Evolutionary conservation across 805 yeast species (phyloP).

Genomic region (Hanseniaspora guilliermondii): DNA sequence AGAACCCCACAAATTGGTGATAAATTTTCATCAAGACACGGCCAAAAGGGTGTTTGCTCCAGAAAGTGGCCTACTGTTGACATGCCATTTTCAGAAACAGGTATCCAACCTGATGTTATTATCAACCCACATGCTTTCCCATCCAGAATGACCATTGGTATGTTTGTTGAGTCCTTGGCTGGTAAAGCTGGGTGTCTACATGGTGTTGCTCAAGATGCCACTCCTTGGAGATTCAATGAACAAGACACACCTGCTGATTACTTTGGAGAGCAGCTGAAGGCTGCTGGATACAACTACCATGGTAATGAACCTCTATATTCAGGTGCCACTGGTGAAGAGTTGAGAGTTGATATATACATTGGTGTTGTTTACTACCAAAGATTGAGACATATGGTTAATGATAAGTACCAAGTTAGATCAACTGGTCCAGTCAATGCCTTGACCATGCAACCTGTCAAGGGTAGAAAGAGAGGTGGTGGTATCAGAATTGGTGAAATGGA

Average conservation of each 20-base stretch:
- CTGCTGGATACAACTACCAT: slow-evolving; percentile 91
- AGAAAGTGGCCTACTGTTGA: slow-evolving; percentile 95
- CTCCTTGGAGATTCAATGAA: slow-evolving; percentile 92
- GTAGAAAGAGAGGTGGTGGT: slow-evolving; percentile 98
- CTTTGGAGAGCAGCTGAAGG: slow-evolving; percentile 81
- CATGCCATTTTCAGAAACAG: slow-evolving; percentile 93
- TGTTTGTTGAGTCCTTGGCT: slow-evolving; percentile 97
- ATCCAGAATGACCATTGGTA: slow-evolving; percentile 99
- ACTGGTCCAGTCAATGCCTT: slow-evolving; percentile 95
- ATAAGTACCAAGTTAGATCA: slow-evolving; percentile 97
- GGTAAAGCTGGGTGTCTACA: slow-evolving; percentile 98
- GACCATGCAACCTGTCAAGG: slow-evolving; percentile 99
- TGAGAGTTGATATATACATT: slow-evolving; percentile 87
- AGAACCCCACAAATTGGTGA: slow-evolving; percentile 94
- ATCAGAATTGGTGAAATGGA: slow-evolving; percentile 99
- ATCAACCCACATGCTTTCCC: slow-evolving; percentile 99
- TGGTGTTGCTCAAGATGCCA: slow-evolving; percentile 92
- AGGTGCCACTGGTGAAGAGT: slow-evolving; percentile 96
- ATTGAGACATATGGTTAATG: slow-evolving; percentile 98
- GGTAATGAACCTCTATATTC: slow-evolving; percentile 99
- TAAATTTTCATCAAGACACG: slow-evolving; percentile 94
- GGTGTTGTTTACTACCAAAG: slow-evolving; percentile 97
- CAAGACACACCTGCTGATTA: slow-evolving; percentile 91
- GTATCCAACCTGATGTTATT: slow-evolving; percentile 94
- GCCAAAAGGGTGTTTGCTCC: slow-evolving; percentile 97